Evolutionary conservation across 805 yeast species (phyloP), one percentile per base, ranked within the genome.

Genomic region (Starmerella gropengiesseri): DNA sequence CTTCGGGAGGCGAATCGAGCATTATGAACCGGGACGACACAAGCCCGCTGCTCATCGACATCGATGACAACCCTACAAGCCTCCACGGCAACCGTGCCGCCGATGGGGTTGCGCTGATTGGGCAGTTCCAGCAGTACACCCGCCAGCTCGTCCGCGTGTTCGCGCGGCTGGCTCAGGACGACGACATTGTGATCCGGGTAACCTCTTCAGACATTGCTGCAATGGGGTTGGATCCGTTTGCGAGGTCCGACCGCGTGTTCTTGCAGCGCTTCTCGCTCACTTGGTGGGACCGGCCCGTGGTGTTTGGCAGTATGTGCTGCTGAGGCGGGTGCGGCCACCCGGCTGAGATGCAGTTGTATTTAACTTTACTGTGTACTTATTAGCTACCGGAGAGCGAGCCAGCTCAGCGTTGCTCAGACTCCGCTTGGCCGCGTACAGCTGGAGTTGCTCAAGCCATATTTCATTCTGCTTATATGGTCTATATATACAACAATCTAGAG

Each of bases 1-100:
- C 94, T 3, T 71, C 81, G 23, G 89, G 91, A 1, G 94, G 91
- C 7, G 81, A 77, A 46, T 67, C 69, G 31, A 64, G 65, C 13
- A 59, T 58, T 19, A 55, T 61, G 17, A 62, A 64, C 14, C 51
- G 49, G 4, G 50, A 44, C 14, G 45, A 40, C 17, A 37, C 40
- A 1, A 43, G 40, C 35, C 49, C 52, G 9, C 39, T 48, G n/a
- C 33, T 47, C 14, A 23, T 8, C 1, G 37, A 34, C 17, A 23
- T 23, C 5, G 29, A 14, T 4, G 28, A 34, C 7, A 29, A 34
- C n/a, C 5, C 29, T 4, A 2, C 30, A 14, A 29, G 14, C 14
- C 7, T 14, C 7, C 28, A 17, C 20, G 18, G 37, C 14, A 29
- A 46, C n/a, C 36, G 39, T 3, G 19, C 38, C n/a, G 36, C 42